phyloP scores from a whole-genome alignment of 177 flowering plant species.

The Vitis hybrid region DNA sequence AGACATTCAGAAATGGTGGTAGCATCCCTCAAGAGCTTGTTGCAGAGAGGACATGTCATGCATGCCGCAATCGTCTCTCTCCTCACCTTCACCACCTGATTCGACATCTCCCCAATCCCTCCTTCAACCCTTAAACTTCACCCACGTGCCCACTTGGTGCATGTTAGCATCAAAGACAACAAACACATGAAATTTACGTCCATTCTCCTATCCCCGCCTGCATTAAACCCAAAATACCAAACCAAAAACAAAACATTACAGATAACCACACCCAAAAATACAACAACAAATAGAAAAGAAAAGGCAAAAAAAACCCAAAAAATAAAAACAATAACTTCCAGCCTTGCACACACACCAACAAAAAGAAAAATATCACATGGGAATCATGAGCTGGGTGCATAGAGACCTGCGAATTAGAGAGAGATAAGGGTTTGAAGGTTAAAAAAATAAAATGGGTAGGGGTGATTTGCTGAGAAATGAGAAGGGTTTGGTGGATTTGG shows the following conservation, averaged over 20 bases:
- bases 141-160: slow-evolving; percentile 34
- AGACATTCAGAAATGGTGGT: slow-evolving; percentile 46
- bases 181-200: slow-evolving; percentile 30
- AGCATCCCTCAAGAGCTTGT: slow-evolving; percentile 29
- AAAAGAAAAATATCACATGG: neutral
- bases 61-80: slow-evolving; percentile 27
- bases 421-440: neutral
- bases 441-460: slow-evolving; percentile 16
- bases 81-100: slow-evolving; percentile 33
- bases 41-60: slow-evolving; percentile 41
- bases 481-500: slow-evolving; percentile 31
- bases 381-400: slow-evolving; percentile 3
- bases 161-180: slow-evolving; percentile 25
- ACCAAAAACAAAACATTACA: neutral
- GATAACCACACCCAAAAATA: neutral
- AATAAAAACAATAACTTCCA: neutral
- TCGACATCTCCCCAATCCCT: slow-evolving; percentile 33
- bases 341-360: neutral
- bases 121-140: neutral
- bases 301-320: neutral
- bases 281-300: neutral
- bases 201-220: slow-evolving; percentile 20
- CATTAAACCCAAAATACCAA: slow-evolving; percentile 29
- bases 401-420: slow-evolving; percentile 17
- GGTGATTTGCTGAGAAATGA: slow-evolving; percentile 20